Base-by-base conservation (phyloP, 2,329 filamentous ascomycete genomes). In the Claviceps sp. region DNA sequence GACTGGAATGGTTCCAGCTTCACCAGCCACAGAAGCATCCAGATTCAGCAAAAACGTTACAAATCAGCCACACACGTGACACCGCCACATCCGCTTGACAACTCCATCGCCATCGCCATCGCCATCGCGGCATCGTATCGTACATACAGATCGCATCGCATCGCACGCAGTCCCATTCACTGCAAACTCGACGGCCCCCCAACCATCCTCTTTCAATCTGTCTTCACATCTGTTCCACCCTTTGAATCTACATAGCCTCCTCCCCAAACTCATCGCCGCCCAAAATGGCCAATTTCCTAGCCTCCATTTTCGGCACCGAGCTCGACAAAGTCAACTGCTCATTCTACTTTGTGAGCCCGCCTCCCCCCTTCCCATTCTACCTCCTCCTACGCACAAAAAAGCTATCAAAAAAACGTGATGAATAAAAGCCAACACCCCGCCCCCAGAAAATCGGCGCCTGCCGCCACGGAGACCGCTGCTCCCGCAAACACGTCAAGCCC, bases 241-340 rank as follows among this genome's bases (percentile, higher is more conserved):
- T 5, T 30, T 11, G n/a, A 30, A 30, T 30, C 26, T 37, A 45
- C 38, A 44, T 6, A 47, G 47, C 41, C 55, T n/a, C 18, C 41
- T 49, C 51, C 46, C 30, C 3, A n/a, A 34, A 37, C 2, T 13
- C 24, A 22, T 20, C 37, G 3, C 14, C 51, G 18, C 44, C 55
- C 61, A 70, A 50, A 54, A 95, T 95, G 90, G 90, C 90, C 65
- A 96, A 96, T 77, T 97, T 96, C 69, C 86, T 98, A 69, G 93
- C 93, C 64, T 95, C 89, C 67, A 98, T 98, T 74, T 98, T 98
- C 78, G 93, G 93, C 65, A 98, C 93, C 34, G 93, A 98, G 79
- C 93, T 97, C 72, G 93, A 98, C 83, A 98, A 91, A 68, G 90
- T 96, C 76, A 96, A 97, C 80, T 96, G 93, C 81, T 93, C 86